phyloP scores from a whole-genome alignment of 257 asterid genomes.

The Eucommia ulmoides region DNA sequence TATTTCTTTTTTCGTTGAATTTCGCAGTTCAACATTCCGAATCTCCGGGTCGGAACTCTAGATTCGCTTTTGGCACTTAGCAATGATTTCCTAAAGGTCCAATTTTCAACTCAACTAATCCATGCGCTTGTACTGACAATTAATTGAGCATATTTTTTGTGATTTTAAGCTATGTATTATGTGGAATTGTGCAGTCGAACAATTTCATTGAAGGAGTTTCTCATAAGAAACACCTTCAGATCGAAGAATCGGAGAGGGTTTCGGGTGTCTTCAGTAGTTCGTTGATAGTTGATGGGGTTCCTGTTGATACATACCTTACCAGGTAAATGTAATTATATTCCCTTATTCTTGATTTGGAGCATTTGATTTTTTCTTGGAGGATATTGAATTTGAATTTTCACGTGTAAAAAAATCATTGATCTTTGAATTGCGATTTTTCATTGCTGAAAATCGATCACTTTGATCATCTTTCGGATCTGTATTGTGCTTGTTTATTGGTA shows the following conservation, averaged over 20 bases:
- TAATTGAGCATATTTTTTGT: background rate
- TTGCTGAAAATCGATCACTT: too few species aligned
- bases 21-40: constrained; percentile 73
- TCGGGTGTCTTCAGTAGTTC: constrained; percentile 67
- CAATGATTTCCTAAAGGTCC: constrained; percentile 71
- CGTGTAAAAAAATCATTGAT: too few species aligned
- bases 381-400: background rate
- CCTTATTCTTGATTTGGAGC: constrained; percentile 3
- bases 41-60: constrained; percentile 87
- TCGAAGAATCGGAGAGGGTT: constrained; percentile 83
- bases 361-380: background rate
- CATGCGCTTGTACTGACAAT: background rate
- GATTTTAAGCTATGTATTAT: background rate
- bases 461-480: too few species aligned
- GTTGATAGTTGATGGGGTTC: constrained; percentile 88
- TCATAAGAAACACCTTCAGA: constrained; percentile 73
- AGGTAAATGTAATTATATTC: constrained; percentile 35
- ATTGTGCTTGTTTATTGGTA: too few species aligned
- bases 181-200: constrained; percentile 40
- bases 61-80: constrained; percentile 74
- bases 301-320: constrained; percentile 87
- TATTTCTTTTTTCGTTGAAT: constrained; percentile 7
- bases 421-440: too few species aligned
- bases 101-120: background rate
- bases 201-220: constrained; percentile 80